Evolutionary conservation across 352 stramenopile genomes (phyloP), one percentile per base, ranked within the genome.

Genomic region (Pythium brassicae): DNA sequence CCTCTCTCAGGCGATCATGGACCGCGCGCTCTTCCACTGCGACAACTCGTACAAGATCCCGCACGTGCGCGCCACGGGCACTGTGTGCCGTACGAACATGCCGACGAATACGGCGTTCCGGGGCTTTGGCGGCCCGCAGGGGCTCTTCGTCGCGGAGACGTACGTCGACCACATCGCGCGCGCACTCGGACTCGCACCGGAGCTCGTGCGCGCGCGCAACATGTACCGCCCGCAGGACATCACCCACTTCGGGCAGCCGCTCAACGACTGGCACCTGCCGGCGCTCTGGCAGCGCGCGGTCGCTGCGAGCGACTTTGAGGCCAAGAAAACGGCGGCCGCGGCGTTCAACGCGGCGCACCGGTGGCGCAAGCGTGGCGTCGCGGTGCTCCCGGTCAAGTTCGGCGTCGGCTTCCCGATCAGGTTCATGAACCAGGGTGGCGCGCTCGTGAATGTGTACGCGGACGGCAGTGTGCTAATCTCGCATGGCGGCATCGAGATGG

Each of bases 401-500:
- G 96, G 96, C 9, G 98, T 99, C 63, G 96, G 82, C 22, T 99
- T 98, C 60, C 98, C 93, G 10, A 80, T 84, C 25, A 98, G 98
- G 63, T 98, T 97, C 52, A 98, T 99, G 94, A 99, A 99, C 66
- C 94, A 98, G 68, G 95, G 92, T 22, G 95, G 94, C 1, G 74
- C 95, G 2, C 78, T 99, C 14, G 95, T 99, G 10, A 92, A 99
- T 69, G 74, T 99, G 14, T 98, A 98, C 67, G 79, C 78, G 2
- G 96, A 99, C 59, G 95, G 94, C 9, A 98, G 92, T 53, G 93
- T 99, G 29, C 65, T 98, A 35, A 78, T 98, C 10, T 96, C 87
- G 11, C 95, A 98, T 57, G 95, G 96, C 27, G 96, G 95, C 26
- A 97, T 96, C n/a, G 96, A 99, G 75, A 98, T 99, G 96, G 95